Conservation (phyloP, 1,284 basidiomycete genomes). For the Leccinum solheimii region DNA sequence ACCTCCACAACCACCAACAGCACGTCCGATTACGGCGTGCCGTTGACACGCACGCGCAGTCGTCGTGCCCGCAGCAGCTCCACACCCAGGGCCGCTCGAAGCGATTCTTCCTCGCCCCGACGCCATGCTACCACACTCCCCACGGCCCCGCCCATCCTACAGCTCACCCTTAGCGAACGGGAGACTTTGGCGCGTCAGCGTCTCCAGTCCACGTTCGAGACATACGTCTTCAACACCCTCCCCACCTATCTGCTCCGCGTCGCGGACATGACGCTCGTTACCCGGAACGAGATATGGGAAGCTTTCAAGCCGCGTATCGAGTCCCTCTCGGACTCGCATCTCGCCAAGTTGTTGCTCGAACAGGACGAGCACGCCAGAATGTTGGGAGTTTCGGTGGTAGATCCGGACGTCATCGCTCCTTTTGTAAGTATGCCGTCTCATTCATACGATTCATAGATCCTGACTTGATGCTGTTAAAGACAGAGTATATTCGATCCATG, state of each 20-base stretch:
- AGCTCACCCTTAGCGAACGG: conserved; percentile 26
- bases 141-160: conserved; percentile 14
- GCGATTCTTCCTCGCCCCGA: conserved; percentile 25
- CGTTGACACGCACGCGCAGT: conserved; percentile 11
- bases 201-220: conserved; percentile 24
- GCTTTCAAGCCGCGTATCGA: conserved; percentile 26
- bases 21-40: conserved; percentile 18
- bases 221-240: conserved; percentile 28
- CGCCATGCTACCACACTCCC: conserved; percentile 20
- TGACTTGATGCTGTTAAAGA: conserved; percentile 16
- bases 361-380: conserved; percentile 28
- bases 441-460: not conserved
- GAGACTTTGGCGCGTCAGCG: conserved; percentile 28
- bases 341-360: conserved; percentile 21
- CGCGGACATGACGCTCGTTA: conserved; percentile 24
- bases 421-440: conserved; percentile 18
- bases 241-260: conserved; percentile 27
- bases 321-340: conserved; percentile 21
- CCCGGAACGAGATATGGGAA: conserved; percentile 28
- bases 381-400: conserved; percentile 23
- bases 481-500: conserved; percentile 20
- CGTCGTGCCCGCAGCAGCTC: conserved; percentile 24
- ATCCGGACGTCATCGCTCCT: conserved; percentile 17
- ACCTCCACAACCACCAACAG: conserved; percentile 21
- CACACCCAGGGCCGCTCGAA: conserved; percentile 13